phyloP scores from a whole-genome alignment of 164 flowering plant species.

The Liriodendron chinense region DNA sequence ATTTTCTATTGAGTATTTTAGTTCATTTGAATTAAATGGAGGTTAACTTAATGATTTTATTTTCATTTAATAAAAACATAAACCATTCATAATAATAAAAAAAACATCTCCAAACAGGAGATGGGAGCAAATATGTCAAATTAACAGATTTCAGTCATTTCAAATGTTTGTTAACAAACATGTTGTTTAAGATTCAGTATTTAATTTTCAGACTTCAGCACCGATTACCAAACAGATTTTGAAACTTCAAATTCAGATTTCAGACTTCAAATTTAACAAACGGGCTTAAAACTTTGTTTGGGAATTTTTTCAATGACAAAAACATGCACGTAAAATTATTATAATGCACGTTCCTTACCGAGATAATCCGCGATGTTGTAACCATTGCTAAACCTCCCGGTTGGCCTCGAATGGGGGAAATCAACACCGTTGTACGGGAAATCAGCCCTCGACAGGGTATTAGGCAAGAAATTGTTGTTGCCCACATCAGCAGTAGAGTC shows the following conservation, averaged over 20 bases:
- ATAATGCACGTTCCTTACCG: slow-evolving; percentile 22
- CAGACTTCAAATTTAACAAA: too few relatives aligned
- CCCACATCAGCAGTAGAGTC: slow-evolving; percentile 66
- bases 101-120: too few relatives aligned
- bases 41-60: too few relatives aligned
- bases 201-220: too few relatives aligned
- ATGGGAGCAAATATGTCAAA: too few relatives aligned
- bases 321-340: not conserved
- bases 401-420: slow-evolving; percentile 33
- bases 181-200: too few relatives aligned
- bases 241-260: not conserved
- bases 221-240: not conserved
- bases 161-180: too few relatives aligned
- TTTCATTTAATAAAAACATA: too few relatives aligned
- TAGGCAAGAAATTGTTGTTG: slow-evolving; percentile 37
- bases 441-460: slow-evolving; percentile 28
- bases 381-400: slow-evolving; percentile 71
- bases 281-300: not conserved
- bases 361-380: slow-evolving; percentile 48
- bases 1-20: too few relatives aligned
- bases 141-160: too few relatives aligned
- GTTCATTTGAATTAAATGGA: too few relatives aligned
- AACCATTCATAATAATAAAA: too few relatives aligned
- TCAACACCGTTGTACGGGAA: slow-evolving; percentile 50
- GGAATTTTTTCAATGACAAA: not conserved